phyloP scores from a whole-genome alignment of 768 basidiomycete species.

The Lactifluus rugatus region DNA sequence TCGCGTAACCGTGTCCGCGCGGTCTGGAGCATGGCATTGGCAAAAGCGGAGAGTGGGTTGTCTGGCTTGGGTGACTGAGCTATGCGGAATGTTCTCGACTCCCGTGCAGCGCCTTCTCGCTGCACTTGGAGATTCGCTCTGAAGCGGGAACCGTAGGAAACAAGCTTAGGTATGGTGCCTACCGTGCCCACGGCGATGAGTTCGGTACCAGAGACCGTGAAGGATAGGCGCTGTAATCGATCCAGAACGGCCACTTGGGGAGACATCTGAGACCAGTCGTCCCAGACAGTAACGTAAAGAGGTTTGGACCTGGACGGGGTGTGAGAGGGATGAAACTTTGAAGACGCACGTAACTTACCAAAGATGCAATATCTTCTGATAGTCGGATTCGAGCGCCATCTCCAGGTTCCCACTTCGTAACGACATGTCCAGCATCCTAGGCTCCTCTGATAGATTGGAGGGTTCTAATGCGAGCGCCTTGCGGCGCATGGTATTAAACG shows the following conservation, averaged over 20 bases:
- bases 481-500: constrained; percentile 65
- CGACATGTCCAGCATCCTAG: constrained; percentile 58
- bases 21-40: constrained; percentile 71
- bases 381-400: constrained; percentile 63
- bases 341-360: constrained; percentile 37
- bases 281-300: constrained; percentile 58
- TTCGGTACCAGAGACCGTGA: constrained; percentile 61
- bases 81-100: constrained; percentile 70
- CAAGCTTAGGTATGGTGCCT: constrained; percentile 66
- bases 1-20: constrained; percentile 66
- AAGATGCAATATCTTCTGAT: constrained; percentile 64
- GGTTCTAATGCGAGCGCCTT: constrained; percentile 30
- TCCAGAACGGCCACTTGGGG: constrained; percentile 33
- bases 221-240: constrained; percentile 59
- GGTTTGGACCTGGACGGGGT: constrained; percentile 56
- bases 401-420: constrained; percentile 66
- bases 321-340: background rate
- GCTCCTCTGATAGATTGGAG: constrained; percentile 24
- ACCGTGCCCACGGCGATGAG: constrained; percentile 61
- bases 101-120: constrained; percentile 63
- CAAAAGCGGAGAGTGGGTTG: constrained; percentile 77
- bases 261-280: constrained; percentile 66
- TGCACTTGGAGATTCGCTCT: constrained; percentile 63
- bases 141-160: constrained; percentile 68
- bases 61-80: constrained; percentile 63